Base-by-base conservation (phyloP, 2,329 filamentous ascomycete species). In the Penicillium psychrosexuale region DNA sequence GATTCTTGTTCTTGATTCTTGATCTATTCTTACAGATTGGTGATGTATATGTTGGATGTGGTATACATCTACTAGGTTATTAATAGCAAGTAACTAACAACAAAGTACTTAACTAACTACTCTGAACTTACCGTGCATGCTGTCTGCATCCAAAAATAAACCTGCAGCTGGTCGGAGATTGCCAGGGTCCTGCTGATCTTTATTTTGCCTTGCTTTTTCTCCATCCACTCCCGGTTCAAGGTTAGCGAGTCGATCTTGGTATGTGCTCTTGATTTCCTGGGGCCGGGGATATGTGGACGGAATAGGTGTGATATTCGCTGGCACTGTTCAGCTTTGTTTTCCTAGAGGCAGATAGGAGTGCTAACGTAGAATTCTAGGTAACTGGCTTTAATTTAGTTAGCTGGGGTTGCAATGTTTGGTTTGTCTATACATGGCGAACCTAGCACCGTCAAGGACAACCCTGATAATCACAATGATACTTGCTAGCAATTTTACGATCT, bases 101-200 rank as follows among this genome's bases (percentile, higher is more conserved):
- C 31, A 33, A 13, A 6, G 12, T 33, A 15, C 22, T 24, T 24
- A 2, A 19, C 22, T 24, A 2, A 19, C 22, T 24, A 24, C 31
- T 33, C 31, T 2, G 39, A 28, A 43, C 15, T 42, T 17, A 5
- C 7, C 34, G 12, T 40, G 47, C 28, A 42, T 43, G 8, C 1
- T 42, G 19, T 33, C 30, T 43, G 33, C 31, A 43, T 43, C 49
- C 49, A 51, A 51, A 47, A 46, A 51, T 51, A 51, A 49, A 8
- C 15, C 8, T 30, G 24, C n/a, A 17, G 15, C 31, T 17, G 22
- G 13, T 49, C 17, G 17, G 47, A 49, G 13, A 33, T 51, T 51
- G 33, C 28, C 15, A 24, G 15, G 28, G 27, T 19, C 17, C 17
- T 38, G 42, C 42, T 47, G 42, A 39, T 52, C 49, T 39, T 52